Base-by-base conservation (phyloP, 208 protist species). In the Leptomonas seymouri region DNA sequence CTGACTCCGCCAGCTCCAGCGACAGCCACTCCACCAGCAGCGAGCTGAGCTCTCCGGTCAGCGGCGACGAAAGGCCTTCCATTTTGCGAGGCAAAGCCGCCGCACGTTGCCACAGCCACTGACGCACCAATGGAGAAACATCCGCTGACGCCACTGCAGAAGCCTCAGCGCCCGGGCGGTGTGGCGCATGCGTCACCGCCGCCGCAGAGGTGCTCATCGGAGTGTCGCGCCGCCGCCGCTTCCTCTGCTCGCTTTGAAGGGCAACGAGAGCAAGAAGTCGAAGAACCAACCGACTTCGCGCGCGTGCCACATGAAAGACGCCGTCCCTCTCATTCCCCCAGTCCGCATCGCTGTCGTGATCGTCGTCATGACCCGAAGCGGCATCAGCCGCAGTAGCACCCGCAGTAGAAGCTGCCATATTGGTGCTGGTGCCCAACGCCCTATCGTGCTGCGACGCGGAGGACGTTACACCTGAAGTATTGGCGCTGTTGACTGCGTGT, bases 31-130 rank as follows among this genome's bases (percentile, higher is more conserved):
- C 60, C 41, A 55, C 30, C 21, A 66, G 44, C 9, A 66, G 12
- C 7, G 48, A 39, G 15, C 12, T 8, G 9, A 54, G 48, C 8
- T 55, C 60, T 12, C 48, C 48, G 14, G 69, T 67, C 31, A 80
- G 67, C 63, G 51, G n/a, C n/a, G n/a, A n/a, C n/a, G n/a, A n/a
- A n/a, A n/a, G n/a, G n/a, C n/a, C n/a, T n/a, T n/a, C n/a, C n/a
- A n/a, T n/a, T n/a, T n/a, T n/a, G n/a, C n/a, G n/a, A n/a, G n/a
- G n/a, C n/a, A n/a, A n/a, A n/a, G n/a, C 75, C 3, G 67, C 75
- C 18, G 68, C 67, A 25, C 61, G 60, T 34, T 49, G 28, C 68
- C 75, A 80, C 18, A 80, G 58, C 75, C 75, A 80, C 31, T 36
- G 23, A 9, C 44, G 58, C 62, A 80, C 67, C 18, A 67, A 16